Base-by-base conservation (phyloP, 441 rosid species). In the Adansonia grandidieri region DNA sequence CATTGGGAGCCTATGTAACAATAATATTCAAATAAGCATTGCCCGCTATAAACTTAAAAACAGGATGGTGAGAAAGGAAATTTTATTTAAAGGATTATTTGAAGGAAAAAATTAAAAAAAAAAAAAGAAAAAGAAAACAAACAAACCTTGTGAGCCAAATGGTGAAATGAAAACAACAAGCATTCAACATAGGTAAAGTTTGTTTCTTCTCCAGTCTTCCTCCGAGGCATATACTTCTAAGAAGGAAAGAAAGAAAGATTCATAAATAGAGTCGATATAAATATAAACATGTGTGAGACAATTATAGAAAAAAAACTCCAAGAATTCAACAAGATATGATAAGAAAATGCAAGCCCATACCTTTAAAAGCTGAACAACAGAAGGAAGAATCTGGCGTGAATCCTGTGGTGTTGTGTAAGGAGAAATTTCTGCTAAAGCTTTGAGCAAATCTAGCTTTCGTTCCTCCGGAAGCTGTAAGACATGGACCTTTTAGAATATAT, bases 161-260 rank as follows among this genome's bases (percentile, higher is more conserved):
- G 97, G 86, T 96, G 98, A 81, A 94, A 91, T 6, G 95, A 85
- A 68, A 91, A 94, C 73, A 93, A 80, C 87, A 94, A 87, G 85
- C 98, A 96, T 81, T 96, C 98, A 8, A 96, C 98, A 47, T 92
- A 92, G 78, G 96, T 93, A 78, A 94, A 94, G 82, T 96, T 94
- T 92, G 89, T 93, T 84, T 96, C 98, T 80, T 94, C 99, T 82
- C 90, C 97, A 56, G 91, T 90, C 88, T 88, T 96, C 84, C 87
- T 93, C 37, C 89, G 84, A 77, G 98, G 98, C 98, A 94, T 96
- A 88, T 91, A 91, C 77, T 88, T 88, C 98, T 93, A 88, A 60
- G 67, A 78, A 72, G 73, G 71, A 82, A 69, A 84, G 62, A 72
- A 70, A 57, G 15, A 75, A 9, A 24, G 66, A 50, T 6, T 13